Evolutionary conservation across 164 flowering plant species (phyloP).

Genomic region (Umbellularia californica): DNA sequence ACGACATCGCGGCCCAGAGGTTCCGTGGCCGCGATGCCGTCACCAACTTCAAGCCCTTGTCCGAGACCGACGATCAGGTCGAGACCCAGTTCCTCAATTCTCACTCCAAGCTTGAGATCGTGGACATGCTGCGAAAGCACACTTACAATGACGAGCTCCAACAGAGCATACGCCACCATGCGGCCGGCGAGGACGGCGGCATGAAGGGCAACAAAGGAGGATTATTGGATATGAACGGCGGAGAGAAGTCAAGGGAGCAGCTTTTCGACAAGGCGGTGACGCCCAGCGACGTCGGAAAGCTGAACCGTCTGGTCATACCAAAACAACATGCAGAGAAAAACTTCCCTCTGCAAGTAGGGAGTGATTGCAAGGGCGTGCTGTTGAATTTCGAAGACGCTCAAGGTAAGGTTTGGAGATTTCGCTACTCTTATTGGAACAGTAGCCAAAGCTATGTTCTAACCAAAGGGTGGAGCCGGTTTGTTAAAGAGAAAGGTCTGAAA

Average conservation of each 20-base stretch:
- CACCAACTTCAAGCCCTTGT: constrained; percentile 63
- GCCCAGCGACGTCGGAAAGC: constrained; percentile 94
- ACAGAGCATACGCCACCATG: constrained; percentile 49
- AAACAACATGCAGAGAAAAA: constrained; percentile 90
- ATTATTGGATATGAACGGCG: constrained; percentile 7
- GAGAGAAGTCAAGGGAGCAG: constrained; percentile 32
- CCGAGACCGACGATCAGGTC: constrained; percentile 27
- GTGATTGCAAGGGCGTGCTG: constrained; percentile 47
- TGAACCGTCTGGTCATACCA: constrained; percentile 87
- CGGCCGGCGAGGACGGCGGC: background rate
- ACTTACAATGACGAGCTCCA: constrained; percentile 79
- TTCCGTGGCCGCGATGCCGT: constrained; percentile 92
- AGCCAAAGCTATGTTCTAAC: constrained; percentile 90
- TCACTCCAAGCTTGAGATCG: constrained; percentile 85
- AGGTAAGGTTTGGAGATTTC: constrained; percentile 80
- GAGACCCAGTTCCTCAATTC: constrained; percentile 53
- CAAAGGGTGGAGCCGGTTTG: constrained; percentile 91
- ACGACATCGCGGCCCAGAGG: constrained; percentile 80
- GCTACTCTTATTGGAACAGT: constrained; percentile 91
- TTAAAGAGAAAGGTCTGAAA: constrained; percentile 68
- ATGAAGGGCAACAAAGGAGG: background rate
- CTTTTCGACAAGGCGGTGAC: constrained; percentile 88
- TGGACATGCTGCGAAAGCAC: constrained; percentile 89
- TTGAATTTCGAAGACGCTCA: constrained; percentile 63
- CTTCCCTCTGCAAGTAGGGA: constrained; percentile 57